phyloP scores from a whole-genome alignment of 345 rosid genomes.

The Populus euphratica region DNA sequence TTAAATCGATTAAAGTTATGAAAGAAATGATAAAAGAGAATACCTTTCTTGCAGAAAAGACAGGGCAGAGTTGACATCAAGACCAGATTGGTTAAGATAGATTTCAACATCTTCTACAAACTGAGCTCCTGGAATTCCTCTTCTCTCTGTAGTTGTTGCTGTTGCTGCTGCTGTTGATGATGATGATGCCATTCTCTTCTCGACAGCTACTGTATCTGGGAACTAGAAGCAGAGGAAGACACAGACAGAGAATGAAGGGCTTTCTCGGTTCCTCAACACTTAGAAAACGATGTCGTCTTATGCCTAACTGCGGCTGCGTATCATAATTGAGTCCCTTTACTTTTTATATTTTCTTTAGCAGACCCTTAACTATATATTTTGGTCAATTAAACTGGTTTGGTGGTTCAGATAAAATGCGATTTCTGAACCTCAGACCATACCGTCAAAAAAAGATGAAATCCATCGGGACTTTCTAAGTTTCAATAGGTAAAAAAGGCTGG shows the following conservation, averaged over 20 bases:
- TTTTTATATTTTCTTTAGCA: too few relatives aligned
- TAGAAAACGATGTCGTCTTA: neutral
- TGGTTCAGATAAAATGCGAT: neutral
- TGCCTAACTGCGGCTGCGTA: neutral
- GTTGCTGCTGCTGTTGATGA: conserved; percentile 14
- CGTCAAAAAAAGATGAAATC: too few relatives aligned
- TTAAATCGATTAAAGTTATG: neutral
- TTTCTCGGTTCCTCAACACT: neutral
- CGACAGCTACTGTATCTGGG: neutral
- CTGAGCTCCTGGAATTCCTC: conserved; percentile 88
- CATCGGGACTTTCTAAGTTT: too few relatives aligned
- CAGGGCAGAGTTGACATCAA: conserved; percentile 76
- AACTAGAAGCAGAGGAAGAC: neutral
- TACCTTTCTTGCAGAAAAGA: conserved; percentile 93
- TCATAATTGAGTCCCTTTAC: neutral
- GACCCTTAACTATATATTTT: neutral
- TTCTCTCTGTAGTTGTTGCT: conserved; percentile 53
- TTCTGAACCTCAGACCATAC: neutral
- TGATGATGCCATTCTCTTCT: conserved; percentile 30
- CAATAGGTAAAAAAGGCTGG: neutral
- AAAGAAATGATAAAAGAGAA: neutral
- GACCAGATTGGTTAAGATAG: conserved; percentile 60
- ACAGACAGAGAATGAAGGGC: neutral
- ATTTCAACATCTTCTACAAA: conserved; percentile 81
- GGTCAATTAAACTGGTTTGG: neutral